phyloP scores from a whole-genome alignment of 2,329 filamentous ascomycete genomes.

The Cercospora sp. region DNA sequence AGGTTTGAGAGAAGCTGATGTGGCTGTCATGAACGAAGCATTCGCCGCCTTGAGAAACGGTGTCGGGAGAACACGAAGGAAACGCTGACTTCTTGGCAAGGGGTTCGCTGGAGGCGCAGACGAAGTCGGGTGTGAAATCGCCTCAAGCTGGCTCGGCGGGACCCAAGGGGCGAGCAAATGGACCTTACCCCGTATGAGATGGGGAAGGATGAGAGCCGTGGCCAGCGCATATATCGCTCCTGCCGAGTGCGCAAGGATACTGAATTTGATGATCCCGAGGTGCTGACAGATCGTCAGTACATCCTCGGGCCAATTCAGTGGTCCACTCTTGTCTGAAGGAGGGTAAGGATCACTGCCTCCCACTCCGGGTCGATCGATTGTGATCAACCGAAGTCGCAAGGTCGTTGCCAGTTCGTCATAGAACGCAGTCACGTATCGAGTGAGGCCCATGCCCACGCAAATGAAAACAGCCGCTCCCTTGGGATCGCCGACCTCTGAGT shows the following conservation, averaged over 20 bases:
- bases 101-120: conserved; percentile 73
- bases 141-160: conserved; percentile 87
- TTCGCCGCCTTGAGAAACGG: conserved; percentile 92
- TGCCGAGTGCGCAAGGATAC: conserved; percentile 90
- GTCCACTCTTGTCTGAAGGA: conserved; percentile 73
- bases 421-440: conserved; percentile 92
- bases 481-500: conserved; percentile 93
- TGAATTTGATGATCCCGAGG: conserved; percentile 92
- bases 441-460: conserved; percentile 96
- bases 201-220: conserved; percentile 91
- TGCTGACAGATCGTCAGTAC: conserved; percentile 91
- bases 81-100: conserved; percentile 86
- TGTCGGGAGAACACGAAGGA: conserved; percentile 84
- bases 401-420: conserved; percentile 94
- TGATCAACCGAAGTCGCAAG: conserved; percentile 84
- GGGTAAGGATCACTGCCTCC: conserved; percentile 85
- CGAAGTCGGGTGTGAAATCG: conserved; percentile 53
- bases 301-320: conserved; percentile 90
- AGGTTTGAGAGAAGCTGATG: conserved; percentile 58
- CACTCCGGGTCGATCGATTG: conserved; percentile 88
- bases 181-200: conserved; percentile 90
- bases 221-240: conserved; percentile 97
- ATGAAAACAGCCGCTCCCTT: conserved; percentile 91
- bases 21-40: conserved; percentile 90
- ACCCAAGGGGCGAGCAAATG: conserved; percentile 97